phyloP scores from a whole-genome alignment of 352 stramenopile genomes.

The Phytophthora pisi region DNA sequence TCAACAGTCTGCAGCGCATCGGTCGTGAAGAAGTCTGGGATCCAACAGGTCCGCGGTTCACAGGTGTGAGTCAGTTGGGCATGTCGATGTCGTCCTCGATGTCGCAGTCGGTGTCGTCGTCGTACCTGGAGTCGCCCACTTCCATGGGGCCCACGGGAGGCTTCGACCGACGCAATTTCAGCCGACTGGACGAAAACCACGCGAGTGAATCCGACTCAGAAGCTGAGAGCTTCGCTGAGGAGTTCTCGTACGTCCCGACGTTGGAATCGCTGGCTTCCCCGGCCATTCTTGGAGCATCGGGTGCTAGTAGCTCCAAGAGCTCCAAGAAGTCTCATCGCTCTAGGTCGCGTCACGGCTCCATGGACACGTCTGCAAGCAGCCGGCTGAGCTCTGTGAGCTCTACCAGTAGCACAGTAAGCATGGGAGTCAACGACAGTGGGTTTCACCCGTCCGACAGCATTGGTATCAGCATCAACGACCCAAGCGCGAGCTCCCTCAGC shows the following conservation, averaged over 20 bases:
- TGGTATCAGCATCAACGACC: conserved; percentile 15
- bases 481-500: conserved; percentile 25
- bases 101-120: conserved; percentile 48
- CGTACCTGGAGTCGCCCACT: conserved; percentile 53
- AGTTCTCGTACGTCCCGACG: conserved; percentile 53
- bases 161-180: conserved; percentile 34
- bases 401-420: conserved; percentile 36
- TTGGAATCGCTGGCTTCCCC: conserved; percentile 44
- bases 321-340: conserved; percentile 23
- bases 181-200: conserved; percentile 52
- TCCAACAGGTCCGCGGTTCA: conserved; percentile 60
- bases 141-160: conserved; percentile 38
- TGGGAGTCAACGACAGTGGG: conserved; percentile 38
- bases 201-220: conserved; percentile 49
- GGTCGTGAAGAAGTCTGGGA: conserved; percentile 80
- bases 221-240: conserved; percentile 46
- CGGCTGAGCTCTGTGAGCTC: conserved; percentile 32
- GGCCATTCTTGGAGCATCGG: conserved; percentile 34
- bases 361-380: conserved; percentile 34
- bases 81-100: conserved; percentile 51
- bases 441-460: conserved; percentile 22
- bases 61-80: conserved; percentile 60
- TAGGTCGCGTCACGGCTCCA: conserved; percentile 34
- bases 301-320: conserved; percentile 18
- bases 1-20: conserved; percentile 80